Base-by-base conservation (phyloP, 257 asterid species). In the Cordia subcordata region DNA sequence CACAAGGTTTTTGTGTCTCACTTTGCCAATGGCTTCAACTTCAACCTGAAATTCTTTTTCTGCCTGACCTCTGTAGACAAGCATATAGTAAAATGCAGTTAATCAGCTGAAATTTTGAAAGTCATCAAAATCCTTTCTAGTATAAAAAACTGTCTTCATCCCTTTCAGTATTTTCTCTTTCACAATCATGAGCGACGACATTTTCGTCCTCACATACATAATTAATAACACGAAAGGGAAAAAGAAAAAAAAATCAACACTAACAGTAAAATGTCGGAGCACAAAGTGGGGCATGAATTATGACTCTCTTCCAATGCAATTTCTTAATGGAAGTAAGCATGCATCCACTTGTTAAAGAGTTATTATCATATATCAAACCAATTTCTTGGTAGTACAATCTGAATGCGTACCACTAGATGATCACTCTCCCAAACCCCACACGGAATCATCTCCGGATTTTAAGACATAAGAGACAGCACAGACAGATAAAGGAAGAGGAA, bases 1-100 rank as follows among this genome's bases (percentile, higher is more conserved):
- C 8, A 85, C 99, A 49, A 93, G 97, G 82, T 93, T 93, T 75
- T 93, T 93, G 83, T 93, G 99, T 74, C 86, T 93, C 69, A 89
- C 97, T 85, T 86, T 89, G 44, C 99, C 97, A 72, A 93, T 93
- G 69, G 97, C 97, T 75, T 93, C 99, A 70, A 93, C 99, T 79
- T 93, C 97, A 63, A 88, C 97, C 76, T 82, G 89, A 60, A 93
- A 89, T 71, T 93, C 99, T 74, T 85, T 85, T 85, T 85, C 96
- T 49, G 96, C 97, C 75, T 93, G 97, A 40, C 99, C 99, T 87
- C 99, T 93, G 69, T 39, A 33, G 33, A 67, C 57, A 64, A 66
- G 17, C 3, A 42, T 15, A 17, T 12, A 8, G 52, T 35, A 55
- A 39, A 62, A 33, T 55, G 63, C 21, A 55, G 18, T 27, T 54